Base-by-base conservation (phyloP, 2,329 filamentous ascomycete species). In the Curvularia sp. region DNA sequence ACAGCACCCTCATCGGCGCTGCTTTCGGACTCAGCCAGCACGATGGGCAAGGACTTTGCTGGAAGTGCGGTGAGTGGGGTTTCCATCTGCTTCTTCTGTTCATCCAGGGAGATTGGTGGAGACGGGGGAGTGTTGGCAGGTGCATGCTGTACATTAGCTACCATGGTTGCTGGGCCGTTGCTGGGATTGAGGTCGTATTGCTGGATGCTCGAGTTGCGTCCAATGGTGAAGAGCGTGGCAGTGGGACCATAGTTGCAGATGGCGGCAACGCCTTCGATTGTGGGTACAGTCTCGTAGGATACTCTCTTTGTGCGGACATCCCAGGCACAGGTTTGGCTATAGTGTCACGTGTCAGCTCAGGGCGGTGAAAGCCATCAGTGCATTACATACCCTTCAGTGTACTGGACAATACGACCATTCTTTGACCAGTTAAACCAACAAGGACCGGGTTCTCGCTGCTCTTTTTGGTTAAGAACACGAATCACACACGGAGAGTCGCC, bases 361-460 rank as follows among this genome's bases (percentile, higher is more conserved):
- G 33, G n/a, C 35, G 31, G 59, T 28, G 26, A 28, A 30, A 44
- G 49, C 24, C 47, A 39, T 41, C 2, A 61, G 61, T 60, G 59
- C 58, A 57, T 59, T 54, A 86, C 91, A 81, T 83, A 97, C 93
- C 89, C 88, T 78, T 97, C 92, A 5, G 91, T 90, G 77, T 88
- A 93, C 78, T 99, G 95, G 63, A 99, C 88, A 65, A 99, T 93
- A 66, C 93, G 90, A 39, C 95, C 95, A 80, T 97, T 98, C 80
- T 97, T 98, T 0, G 95, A 98, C 95, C 95, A 99, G 20, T 88
- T 90, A 83, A 97, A 93, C 95, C 95, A 99, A 75, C 96, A 97
- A 38, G 91, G 89, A 1, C 92, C 92, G 2, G 87, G 80, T 33
- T 87, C 81, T 65, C 85, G 88, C 64, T 88, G 88, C 61, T 97